These are phyloP conservation scores for Nasturtium officinale DNA, from an alignment of 345 rosid species.

Conservation along the genomic window DNA sequence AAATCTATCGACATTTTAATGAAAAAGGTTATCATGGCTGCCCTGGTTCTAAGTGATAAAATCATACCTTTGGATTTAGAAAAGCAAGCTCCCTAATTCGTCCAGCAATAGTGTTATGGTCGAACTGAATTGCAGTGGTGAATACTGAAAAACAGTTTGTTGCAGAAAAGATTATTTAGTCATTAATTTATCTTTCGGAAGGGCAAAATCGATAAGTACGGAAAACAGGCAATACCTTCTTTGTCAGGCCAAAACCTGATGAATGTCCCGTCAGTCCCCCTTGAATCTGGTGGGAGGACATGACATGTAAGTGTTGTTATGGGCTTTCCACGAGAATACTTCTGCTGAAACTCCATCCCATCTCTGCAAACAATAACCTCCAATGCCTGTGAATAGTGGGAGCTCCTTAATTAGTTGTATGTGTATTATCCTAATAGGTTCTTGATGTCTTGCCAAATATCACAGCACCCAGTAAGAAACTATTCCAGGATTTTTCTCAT, in stretches of 20 bases:
- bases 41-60: slow-evolving; percentile 21
- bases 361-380: slow-evolving; percentile 93
- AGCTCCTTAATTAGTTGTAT: slow-evolving; percentile 18
- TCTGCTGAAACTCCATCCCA: slow-evolving; percentile 77
- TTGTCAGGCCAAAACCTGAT: slow-evolving; percentile 96
- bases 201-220: neutral
- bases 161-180: slow-evolving; percentile 15
- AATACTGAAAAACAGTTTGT: slow-evolving; percentile 58
- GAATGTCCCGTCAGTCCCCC: slow-evolving; percentile 64
- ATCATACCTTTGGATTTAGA: slow-evolving; percentile 78
- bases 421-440: neutral
- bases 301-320: slow-evolving; percentile 57
- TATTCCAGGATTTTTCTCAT: neutral
- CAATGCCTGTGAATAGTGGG: slow-evolving; percentile 51
- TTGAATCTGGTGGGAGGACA: slow-evolving; percentile 64
- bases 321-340: slow-evolving; percentile 91
- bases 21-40: neutral
- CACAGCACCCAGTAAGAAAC: neutral
- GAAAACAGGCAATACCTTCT: slow-evolving; percentile 58
- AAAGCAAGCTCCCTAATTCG: slow-evolving; percentile 95
- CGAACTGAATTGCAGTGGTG: slow-evolving; percentile 82
- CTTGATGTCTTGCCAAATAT: slow-evolving; percentile 14
- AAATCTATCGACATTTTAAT: neutral
- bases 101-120: slow-evolving; percentile 78
- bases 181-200: slow-evolving; percentile 17